phyloP scores from a whole-genome alignment of 495 filamentous ascomycete genomes.

The Apodospora peruviana region DNA sequence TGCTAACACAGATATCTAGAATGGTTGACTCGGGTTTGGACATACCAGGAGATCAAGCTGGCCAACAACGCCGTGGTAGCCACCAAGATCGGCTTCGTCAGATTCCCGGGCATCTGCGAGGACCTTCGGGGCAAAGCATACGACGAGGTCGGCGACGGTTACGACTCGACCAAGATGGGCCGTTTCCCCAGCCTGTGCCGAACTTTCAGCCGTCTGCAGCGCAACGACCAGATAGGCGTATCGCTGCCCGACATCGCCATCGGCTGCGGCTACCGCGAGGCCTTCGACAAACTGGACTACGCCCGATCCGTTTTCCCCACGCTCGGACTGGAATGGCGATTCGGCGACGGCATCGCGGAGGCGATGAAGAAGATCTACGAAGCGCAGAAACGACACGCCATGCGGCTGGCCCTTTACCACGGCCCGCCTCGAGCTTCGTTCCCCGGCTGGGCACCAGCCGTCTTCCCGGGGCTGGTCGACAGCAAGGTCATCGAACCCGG shows the following conservation, averaged over 20 bases:
- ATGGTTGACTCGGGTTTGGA: constrained; percentile 3
- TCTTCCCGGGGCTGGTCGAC: background rate
- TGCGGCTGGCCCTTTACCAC: background rate
- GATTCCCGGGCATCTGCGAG: background rate
- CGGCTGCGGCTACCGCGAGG: background rate
- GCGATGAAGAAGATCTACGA: constrained; percentile 2
- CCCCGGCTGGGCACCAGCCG: constrained; percentile 4
- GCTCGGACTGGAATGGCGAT: background rate
- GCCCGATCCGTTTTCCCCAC: background rate
- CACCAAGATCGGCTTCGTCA: background rate
- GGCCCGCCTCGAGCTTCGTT: background rate
- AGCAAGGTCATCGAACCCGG: background rate
- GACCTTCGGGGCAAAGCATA: background rate
- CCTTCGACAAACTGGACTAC: background rate
- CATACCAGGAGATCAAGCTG: constrained; percentile 3
- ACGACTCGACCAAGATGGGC: background rate
- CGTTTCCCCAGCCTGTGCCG: background rate
- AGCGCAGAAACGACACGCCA: background rate
- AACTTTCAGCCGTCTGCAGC: background rate
- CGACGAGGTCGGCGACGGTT: background rate
- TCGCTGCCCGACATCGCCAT: background rate
- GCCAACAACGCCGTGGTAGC: background rate
- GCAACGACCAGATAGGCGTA: background rate
- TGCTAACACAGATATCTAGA: background rate
- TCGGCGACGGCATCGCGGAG: background rate